Conservation (phyloP, 495 filamentous ascomycete species). For the Podospora comata region DNA sequence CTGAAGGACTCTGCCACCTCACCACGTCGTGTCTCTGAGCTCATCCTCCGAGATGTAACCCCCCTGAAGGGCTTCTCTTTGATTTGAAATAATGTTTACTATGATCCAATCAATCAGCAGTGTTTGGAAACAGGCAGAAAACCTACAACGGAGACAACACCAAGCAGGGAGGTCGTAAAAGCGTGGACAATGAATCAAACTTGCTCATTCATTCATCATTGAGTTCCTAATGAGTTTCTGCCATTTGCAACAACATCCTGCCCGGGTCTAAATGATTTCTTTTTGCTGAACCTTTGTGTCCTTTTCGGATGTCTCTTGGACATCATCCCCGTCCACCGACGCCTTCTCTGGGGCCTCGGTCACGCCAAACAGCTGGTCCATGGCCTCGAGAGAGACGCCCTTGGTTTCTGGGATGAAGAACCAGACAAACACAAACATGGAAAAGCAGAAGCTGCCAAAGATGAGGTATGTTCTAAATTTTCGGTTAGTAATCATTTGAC, state of each 20-base stretch:
- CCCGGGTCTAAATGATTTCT: neutral
- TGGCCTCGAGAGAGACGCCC: slow-evolving; percentile 43
- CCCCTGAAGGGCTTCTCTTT: neutral
- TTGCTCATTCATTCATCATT: neutral
- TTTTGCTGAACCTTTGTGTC: slow-evolving; percentile 11
- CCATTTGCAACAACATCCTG: neutral
- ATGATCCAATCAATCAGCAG: neutral
- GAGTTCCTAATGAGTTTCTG: neutral
- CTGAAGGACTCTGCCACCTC: neutral
- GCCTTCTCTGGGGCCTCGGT: slow-evolving; percentile 26
- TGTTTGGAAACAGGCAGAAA: neutral
- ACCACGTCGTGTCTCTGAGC: neutral
- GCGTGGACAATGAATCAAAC: neutral
- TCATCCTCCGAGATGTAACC: slow-evolving; percentile 11
- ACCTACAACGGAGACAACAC: neutral
- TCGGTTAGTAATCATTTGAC: neutral
- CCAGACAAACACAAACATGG: slow-evolving; percentile 65
- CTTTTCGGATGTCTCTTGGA: neutral
- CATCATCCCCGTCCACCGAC: slow-evolving; percentile 6
- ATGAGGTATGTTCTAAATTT: slow-evolving; percentile 49
- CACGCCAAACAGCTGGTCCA: slow-evolving; percentile 39
- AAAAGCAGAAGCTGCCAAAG: slow-evolving; percentile 61
- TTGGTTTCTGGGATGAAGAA: slow-evolving; percentile 76
- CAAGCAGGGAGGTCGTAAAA: slow-evolving; percentile 1
- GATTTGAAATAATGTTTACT: neutral